These are phyloP conservation scores for Xylona heveae DNA, from an alignment of 495 filamentous ascomycete genomes.

Conservation along the genomic window DNA sequence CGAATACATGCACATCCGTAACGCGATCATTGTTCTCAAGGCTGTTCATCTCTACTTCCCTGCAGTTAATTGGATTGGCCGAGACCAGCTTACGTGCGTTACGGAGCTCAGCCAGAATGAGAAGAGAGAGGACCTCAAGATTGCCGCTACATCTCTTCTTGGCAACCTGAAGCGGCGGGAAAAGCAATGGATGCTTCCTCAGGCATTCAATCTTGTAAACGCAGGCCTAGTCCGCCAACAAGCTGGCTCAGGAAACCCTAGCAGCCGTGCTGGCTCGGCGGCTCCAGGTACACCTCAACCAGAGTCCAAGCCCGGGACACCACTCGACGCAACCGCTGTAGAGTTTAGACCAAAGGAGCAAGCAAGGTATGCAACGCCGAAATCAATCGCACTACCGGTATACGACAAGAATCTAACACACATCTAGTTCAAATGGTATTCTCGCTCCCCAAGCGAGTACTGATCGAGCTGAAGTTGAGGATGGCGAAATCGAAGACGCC, in stretches of 20 bases:
- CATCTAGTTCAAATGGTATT: slow-evolving; percentile 14
- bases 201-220: slow-evolving; percentile 37
- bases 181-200: slow-evolving; percentile 67
- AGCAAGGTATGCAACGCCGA: slow-evolving; percentile 12
- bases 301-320: slow-evolving; percentile 15
- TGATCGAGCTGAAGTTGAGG: slow-evolving; percentile 32
- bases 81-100: slow-evolving; percentile 43
- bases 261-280: slow-evolving; percentile 11
- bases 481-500: slow-evolving; percentile 15
- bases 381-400: slow-evolving; percentile 5
- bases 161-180: slow-evolving; percentile 63
- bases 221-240: neutral
- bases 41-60: slow-evolving; percentile 62
- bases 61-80: slow-evolving; percentile 69
- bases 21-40: slow-evolving; percentile 83
- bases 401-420: slow-evolving; percentile 6
- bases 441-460: slow-evolving; percentile 12
- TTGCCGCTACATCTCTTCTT: slow-evolving; percentile 66
- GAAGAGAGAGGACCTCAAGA: slow-evolving; percentile 68
- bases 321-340: slow-evolving; percentile 24
- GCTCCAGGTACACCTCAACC: slow-evolving; percentile 20
- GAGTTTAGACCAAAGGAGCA: slow-evolving; percentile 22
- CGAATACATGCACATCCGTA: slow-evolving; percentile 97
- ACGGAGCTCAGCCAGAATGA: slow-evolving; percentile 44
- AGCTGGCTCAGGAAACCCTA: slow-evolving; percentile 5